A percentile compares a stretch with the other conserved stretches of the same genome.
These are phyloP conservation scores for Sporothrix humicola DNA, from an alignment of 2,329 filamentous ascomycete genomes.

Conservation along the genomic window DNA sequence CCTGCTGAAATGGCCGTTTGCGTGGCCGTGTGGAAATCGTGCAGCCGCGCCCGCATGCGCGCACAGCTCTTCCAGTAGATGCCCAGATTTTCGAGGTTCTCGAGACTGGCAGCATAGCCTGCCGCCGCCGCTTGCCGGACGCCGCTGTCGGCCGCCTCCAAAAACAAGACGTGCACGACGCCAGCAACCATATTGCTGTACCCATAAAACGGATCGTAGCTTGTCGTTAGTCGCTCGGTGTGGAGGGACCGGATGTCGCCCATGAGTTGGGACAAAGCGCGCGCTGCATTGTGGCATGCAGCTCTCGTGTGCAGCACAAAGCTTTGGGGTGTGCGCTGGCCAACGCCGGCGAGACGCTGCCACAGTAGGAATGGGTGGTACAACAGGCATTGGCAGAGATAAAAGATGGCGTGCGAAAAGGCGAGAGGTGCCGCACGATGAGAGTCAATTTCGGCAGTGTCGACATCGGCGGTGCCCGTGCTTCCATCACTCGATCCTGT, in stretches of 20 bases:
- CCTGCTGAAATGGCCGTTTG: background rate
- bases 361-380: background rate
- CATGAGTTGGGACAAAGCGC: background rate
- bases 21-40: background rate
- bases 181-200: constrained; percentile 4
- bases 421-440: background rate
- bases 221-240: background rate
- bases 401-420: background rate
- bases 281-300: background rate
- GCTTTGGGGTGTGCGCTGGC: background rate
- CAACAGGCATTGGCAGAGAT: background rate
- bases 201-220: background rate
- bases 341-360: background rate
- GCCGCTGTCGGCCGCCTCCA: background rate
- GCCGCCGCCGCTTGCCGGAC: background rate
- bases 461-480: background rate
- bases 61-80: background rate
- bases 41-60: background rate
- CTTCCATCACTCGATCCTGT: too few relatives aligned
- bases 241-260: background rate
- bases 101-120: background rate
- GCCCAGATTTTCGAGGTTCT: background rate
- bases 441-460: background rate
- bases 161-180: background rate
- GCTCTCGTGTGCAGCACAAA: background rate